Evolutionary conservation across 768 basidiomycete genomes (phyloP), one percentile per base, ranked within the genome.

Genomic region (Leccinum disarticulatum): DNA sequence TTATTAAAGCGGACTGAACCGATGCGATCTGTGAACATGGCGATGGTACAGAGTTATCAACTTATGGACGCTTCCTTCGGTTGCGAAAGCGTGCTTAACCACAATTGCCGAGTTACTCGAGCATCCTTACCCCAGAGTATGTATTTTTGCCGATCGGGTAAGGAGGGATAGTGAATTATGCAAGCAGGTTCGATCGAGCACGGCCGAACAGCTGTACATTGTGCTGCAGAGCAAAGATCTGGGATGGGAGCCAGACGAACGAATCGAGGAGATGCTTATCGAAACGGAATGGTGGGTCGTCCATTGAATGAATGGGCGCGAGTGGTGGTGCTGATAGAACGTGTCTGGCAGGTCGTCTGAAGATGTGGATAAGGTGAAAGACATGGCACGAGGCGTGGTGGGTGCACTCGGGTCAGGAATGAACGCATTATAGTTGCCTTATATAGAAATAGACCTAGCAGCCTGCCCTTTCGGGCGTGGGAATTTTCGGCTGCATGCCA

Each of bases 151-250:
- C 60, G 52, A 57, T 63, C 61, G 10, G 43, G 28, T 57, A 55
- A 54, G 53, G 56, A 48, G 51, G 33, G 51, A 30, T 31, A 48
- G 46, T 61, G 55, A 66, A 43, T 10, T 55, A 51, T 35, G 35
- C 57, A 47, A 47, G 41, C 55, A 96, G 93, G 79, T 95, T 57
- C 87, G 95, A 57, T 80, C 86, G 10, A 85, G 87, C 60, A 86
- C 91, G 1, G 91, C 93, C 3, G 95, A 96, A 71, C 84, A 88
- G 62, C 72, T 97, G 8, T 97, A 94, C 68, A 76, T 92, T 28
- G 80, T 84, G 15, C 72, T 95, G 36, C 90, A 93, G 70, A 84
- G 84, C 64, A 79, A 79, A 50, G 91, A 91, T 63, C 68, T 89
- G 9, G 85, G 80, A 0, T 73, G 78, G 57, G 88, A 90, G 15